These are phyloP conservation scores for Tulasnella sp. DNA, from an alignment of 768 basidiomycete genomes.

Conservation along the genomic window DNA sequence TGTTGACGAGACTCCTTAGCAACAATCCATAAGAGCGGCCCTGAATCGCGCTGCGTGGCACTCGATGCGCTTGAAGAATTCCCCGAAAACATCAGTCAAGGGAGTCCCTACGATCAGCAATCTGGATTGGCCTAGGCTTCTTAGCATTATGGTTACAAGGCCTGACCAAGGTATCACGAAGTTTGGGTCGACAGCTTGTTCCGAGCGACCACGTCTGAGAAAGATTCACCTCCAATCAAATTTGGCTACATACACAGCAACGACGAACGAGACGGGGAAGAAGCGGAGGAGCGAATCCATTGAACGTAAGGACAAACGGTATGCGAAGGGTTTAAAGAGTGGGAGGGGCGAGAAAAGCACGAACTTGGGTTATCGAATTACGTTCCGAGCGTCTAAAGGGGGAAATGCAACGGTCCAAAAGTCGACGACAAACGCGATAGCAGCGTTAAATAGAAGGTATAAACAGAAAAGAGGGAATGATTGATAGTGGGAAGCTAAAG, in stretches of 20 bases:
- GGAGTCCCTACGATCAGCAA: no score
- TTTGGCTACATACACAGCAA: neutral
- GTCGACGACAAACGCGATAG: neutral
- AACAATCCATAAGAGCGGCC: no score
- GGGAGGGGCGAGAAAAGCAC: neutral
- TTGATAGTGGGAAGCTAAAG: neutral
- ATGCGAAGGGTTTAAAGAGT: slow-evolving; percentile 1
- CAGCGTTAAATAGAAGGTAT: neutral
- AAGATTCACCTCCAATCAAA: neutral
- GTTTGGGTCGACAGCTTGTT: neutral
- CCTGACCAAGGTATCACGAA: no score
- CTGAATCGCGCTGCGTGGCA: no score
- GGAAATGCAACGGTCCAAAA: neutral
- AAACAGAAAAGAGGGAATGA: neutral
- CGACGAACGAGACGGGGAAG: neutral
- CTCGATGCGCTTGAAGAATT: no score
- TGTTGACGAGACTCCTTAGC: no score
- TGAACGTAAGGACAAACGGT: neutral
- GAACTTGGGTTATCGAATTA: slow-evolving; percentile 15
- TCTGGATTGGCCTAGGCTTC: no score
- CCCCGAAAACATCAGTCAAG: no score
- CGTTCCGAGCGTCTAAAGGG: slow-evolving; percentile 10
- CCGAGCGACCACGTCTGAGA: neutral
- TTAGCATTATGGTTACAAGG: no score
- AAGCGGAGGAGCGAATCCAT: neutral